phyloP scores from a whole-genome alignment of 352 stramenopile species.

The Phytophthora sp. region DNA sequence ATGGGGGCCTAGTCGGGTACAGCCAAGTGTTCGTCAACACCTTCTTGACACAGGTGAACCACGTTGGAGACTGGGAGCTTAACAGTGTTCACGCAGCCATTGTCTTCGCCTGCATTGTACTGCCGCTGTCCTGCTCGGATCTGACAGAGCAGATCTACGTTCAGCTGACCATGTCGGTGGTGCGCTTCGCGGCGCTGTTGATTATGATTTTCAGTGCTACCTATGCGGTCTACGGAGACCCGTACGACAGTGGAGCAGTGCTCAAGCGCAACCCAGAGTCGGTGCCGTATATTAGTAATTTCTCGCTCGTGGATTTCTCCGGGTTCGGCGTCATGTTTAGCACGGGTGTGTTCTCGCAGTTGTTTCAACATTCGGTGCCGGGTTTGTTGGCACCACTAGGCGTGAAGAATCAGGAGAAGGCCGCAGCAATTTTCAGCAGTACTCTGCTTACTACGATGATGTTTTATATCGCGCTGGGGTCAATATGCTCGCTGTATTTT shows the following conservation, averaged over 20 bases:
- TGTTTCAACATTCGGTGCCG: constrained; percentile 93
- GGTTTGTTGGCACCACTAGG: constrained; percentile 81
- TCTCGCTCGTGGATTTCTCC: constrained; percentile 64
- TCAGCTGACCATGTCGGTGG: constrained; percentile 87
- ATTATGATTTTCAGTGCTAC: constrained; percentile 89
- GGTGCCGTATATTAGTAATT: constrained; percentile 62
- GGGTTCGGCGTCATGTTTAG: constrained; percentile 92
- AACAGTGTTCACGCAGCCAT: constrained; percentile 62
- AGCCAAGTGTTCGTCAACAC: constrained; percentile 92
- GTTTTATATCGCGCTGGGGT: constrained; percentile 87
- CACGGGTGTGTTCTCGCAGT: constrained; percentile 89
- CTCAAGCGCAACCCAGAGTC: constrained; percentile 1
- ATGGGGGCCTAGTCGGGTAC: constrained; percentile 88
- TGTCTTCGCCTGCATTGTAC: constrained; percentile 83
- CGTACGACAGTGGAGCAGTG: constrained; percentile 58
- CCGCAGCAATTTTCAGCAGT: constrained; percentile 70
- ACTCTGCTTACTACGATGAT: constrained; percentile 84
- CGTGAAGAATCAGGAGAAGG: constrained; percentile 61
- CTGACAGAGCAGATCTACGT: constrained; percentile 90
- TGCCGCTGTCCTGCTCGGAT: constrained; percentile 90
- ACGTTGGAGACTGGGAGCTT: constrained; percentile 56
- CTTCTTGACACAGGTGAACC: constrained; percentile 74
- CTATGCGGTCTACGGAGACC: constrained; percentile 76
- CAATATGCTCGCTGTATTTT: constrained; percentile 86
- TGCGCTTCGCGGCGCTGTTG: constrained; percentile 87